Evolutionary conservation across 2,329 filamentous ascomycete species (phyloP).

Genomic region (Trichoderma brevicompactum): DNA sequence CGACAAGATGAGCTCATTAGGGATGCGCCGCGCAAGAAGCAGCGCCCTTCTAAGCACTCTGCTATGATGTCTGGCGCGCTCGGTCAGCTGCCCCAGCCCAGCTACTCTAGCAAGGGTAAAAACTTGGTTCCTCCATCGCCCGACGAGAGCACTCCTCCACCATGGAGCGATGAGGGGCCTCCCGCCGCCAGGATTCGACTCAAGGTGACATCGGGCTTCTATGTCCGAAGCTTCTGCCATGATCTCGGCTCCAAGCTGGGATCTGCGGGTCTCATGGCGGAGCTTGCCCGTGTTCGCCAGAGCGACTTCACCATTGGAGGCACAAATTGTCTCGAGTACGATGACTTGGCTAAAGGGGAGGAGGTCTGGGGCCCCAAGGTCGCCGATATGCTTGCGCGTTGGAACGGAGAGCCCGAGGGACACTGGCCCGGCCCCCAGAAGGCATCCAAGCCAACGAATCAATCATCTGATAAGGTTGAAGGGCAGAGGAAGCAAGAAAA

Average conservation of each 20-base stretch:
- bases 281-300: constrained; percentile 79
- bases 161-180: constrained; percentile 65
- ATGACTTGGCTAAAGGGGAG: constrained; percentile 76
- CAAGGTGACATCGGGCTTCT: constrained; percentile 95
- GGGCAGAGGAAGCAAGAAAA: constrained; percentile 25
- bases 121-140: constrained; percentile 58
- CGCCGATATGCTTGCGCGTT: constrained; percentile 49
- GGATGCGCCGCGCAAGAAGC: constrained; percentile 50
- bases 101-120: constrained; percentile 49
- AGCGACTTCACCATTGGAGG: constrained; percentile 75
- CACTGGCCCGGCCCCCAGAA: constrained; percentile 33
- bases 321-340: constrained; percentile 75
- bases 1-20: constrained; percentile 61
- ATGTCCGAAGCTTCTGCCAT: constrained; percentile 91
- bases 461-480: constrained; percentile 33
- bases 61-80: constrained; percentile 63
- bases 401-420: constrained; percentile 45
- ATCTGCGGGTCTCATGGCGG: constrained; percentile 84
- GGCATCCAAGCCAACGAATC: constrained; percentile 34
- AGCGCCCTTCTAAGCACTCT: constrained; percentile 39
- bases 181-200: constrained; percentile 83
- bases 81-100: constrained; percentile 54
- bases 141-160: constrained; percentile 53
- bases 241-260: constrained; percentile 83
- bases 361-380: constrained; percentile 79